Conservation (phyloP, 768 basidiomycete genomes). For the Tubosaeta sp. region DNA sequence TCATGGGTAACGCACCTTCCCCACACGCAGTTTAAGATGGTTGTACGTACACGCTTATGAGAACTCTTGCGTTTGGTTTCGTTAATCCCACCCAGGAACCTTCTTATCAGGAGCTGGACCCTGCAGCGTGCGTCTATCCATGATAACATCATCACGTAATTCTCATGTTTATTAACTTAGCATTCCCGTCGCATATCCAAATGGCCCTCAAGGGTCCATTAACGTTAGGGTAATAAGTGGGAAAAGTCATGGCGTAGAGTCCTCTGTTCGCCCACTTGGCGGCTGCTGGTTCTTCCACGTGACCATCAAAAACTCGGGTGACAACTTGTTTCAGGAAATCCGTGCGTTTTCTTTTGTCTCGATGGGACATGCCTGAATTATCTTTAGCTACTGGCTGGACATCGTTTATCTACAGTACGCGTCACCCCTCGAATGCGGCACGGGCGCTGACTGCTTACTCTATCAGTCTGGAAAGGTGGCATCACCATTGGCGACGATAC, state of each 20-base stretch:
- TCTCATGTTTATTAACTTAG: conserved; percentile 35
- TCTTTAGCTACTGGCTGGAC: conserved; percentile 80
- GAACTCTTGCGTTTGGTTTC: not conserved
- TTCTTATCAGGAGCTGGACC: conserved; percentile 77
- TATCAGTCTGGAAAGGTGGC: conserved; percentile 44
- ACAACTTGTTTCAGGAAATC: conserved; percentile 72
- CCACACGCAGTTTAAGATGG: conserved; percentile 66
- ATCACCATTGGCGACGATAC: conserved; percentile 54
- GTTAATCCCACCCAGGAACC: conserved; percentile 47
- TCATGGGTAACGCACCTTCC: conserved; percentile 1
- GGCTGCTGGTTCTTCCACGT: conserved; percentile 94
- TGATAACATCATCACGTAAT: not conserved
- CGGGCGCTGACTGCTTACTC: conserved; percentile 1
- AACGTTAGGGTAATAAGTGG: conserved; percentile 87
- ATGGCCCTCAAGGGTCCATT: conserved; percentile 61
- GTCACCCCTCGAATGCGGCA: not conserved
- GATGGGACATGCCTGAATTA: not conserved
- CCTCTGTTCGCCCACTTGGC: conserved; percentile 85
- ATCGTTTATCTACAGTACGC: conserved; percentile 76
- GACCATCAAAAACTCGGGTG: conserved; percentile 56
- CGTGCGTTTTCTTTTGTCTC: conserved; percentile 45
- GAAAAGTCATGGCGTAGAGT: conserved; percentile 78
- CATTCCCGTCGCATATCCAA: conserved; percentile 70
- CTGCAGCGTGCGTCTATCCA: conserved; percentile 45
- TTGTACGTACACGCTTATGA: conserved; percentile 35